phyloP scores from a whole-genome alignment of 768 basidiomycete species.

The Psilocybe cyanescens region DNA sequence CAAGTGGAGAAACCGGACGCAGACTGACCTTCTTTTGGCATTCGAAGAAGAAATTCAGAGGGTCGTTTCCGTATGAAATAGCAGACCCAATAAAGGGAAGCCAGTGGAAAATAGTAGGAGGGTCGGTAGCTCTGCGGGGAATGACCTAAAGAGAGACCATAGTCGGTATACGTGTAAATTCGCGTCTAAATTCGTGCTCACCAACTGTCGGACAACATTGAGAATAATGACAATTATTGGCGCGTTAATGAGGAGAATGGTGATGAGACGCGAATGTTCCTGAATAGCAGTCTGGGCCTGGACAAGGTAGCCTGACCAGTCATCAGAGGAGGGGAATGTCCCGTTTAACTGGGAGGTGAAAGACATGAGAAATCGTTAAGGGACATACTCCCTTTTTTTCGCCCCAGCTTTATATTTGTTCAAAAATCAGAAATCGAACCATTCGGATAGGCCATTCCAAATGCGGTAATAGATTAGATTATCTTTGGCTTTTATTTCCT shows the following conservation, averaged over 20 bases:
- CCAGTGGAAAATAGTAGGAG: slow-evolving; percentile 93
- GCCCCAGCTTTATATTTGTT: slow-evolving; percentile 20
- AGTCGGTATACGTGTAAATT: not conserved
- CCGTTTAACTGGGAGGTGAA: slow-evolving; percentile 37
- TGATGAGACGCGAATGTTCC: slow-evolving; percentile 37
- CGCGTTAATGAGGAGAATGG: slow-evolving; percentile 62
- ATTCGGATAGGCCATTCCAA: slow-evolving; percentile 23
- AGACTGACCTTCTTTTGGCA: slow-evolving; percentile 74
- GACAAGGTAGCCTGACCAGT: slow-evolving; percentile 47
- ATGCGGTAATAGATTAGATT: slow-evolving; percentile 23
- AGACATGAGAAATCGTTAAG: slow-evolving; percentile 33
- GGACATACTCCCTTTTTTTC: slow-evolving; percentile 15
- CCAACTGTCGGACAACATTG: slow-evolving; percentile 82
- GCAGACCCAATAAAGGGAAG: slow-evolving; percentile 92
- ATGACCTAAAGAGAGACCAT: slow-evolving; percentile 47
- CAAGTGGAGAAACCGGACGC: not conserved
- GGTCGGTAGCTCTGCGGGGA: slow-evolving; percentile 71
- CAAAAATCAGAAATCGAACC: slow-evolving; percentile 37
- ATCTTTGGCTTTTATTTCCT: not conserved
- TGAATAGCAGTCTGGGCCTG: slow-evolving; percentile 44
- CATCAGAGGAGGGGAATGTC: slow-evolving; percentile 41
- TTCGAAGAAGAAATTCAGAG: slow-evolving; percentile 82
- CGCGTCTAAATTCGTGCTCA: slow-evolving; percentile 36
- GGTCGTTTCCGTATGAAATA: slow-evolving; percentile 88
- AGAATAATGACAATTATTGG: slow-evolving; percentile 70